These are phyloP conservation scores for Hypsizygus ulmarius DNA, from an alignment of 1,284 basidiomycete genomes.

Conservation along the genomic window DNA sequence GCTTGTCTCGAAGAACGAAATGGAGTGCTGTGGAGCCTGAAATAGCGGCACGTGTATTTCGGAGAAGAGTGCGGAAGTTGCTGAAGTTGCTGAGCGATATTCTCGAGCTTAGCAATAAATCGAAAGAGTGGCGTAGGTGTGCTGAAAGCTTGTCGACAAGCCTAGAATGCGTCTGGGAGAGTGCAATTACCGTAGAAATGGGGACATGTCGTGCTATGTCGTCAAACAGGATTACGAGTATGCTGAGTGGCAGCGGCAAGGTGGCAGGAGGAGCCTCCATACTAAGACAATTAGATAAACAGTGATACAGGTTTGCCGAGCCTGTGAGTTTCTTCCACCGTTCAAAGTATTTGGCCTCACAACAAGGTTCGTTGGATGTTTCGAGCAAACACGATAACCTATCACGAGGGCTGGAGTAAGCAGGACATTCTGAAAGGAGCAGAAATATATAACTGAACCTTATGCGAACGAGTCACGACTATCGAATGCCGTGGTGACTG, in stretches of 20 bases:
- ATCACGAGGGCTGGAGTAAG: too few relatives aligned
- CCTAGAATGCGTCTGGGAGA: constrained; percentile 7
- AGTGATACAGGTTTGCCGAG: too few relatives aligned
- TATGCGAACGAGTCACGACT: too few relatives aligned
- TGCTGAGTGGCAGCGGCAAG: constrained; percentile 1
- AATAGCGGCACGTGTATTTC: constrained; percentile 12
- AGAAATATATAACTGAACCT: too few relatives aligned
- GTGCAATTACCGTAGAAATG: constrained; percentile 6
- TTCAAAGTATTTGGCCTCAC: too few relatives aligned
- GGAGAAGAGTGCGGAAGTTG: constrained; percentile 11
- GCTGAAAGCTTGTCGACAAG: constrained; percentile 6
- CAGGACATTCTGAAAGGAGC: too few relatives aligned
- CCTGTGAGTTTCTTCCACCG: too few relatives aligned
- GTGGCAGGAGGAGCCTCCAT: background rate
- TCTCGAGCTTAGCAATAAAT: constrained; percentile 9
- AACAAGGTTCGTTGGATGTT: too few relatives aligned
- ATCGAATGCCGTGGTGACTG: too few relatives aligned
- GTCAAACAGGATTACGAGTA: constrained; percentile 9
- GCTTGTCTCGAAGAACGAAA: constrained; percentile 14
- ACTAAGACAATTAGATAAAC: too few relatives aligned
- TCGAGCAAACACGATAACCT: too few relatives aligned
- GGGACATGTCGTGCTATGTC: constrained; percentile 8
- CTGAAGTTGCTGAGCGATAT: constrained; percentile 3
- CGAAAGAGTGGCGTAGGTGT: constrained; percentile 11
- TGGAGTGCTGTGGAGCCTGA: constrained; percentile 13